Evolutionary conservation across 192 early-diverging fungal species (phyloP), one percentile per base, ranked within the genome.

Genomic region (Rhizoclosmatium sp.): DNA sequence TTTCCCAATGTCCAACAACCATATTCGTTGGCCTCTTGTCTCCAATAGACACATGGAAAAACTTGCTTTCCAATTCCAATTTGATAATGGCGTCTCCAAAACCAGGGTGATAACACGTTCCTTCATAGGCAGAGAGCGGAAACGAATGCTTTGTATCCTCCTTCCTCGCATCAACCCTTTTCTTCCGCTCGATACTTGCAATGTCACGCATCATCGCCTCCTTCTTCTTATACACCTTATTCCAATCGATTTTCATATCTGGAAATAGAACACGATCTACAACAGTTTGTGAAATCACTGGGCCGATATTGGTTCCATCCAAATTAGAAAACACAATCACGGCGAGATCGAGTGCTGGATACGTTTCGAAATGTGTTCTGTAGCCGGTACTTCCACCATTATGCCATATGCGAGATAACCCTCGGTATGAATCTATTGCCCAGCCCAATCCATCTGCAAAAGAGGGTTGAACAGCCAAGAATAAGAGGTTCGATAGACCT

Each of bases 391-490:
- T 4, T 4, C 12, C 31, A 44, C 73, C 73, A 0, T 12, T 65
- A 42, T 75, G 73, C 12, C 31, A 16, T 14, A 75, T 75, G n/a
- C 56, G 19, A 9, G 44, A 39, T 9, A 31, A 68, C 5, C 73
- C 73, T n/a, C 73, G 73, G 44, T 75, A 75, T 23, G 39, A 40
- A 5, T 58, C 54, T 10, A 75, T 64, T 19, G 31, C 4, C 54
- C 54, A 75, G 9, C 60, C 73, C n/a, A 75, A 60, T 4, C 73
- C 73, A 64, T 75, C 73, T 75, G 44, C 16, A 64, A 10, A 7
- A 16, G 12, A 16, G 56, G 21, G 12, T 58, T 58, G 1, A 58
- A 12, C 31, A 31, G 31, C 31, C 31, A 31, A 31, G 21, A 58
- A 58, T 12, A 58, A 58, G 56, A 58, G 12, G 21, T 58, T 58